Conservation (phyloP, 139 green algal species). For the Coccomyxa sp. region DNA sequence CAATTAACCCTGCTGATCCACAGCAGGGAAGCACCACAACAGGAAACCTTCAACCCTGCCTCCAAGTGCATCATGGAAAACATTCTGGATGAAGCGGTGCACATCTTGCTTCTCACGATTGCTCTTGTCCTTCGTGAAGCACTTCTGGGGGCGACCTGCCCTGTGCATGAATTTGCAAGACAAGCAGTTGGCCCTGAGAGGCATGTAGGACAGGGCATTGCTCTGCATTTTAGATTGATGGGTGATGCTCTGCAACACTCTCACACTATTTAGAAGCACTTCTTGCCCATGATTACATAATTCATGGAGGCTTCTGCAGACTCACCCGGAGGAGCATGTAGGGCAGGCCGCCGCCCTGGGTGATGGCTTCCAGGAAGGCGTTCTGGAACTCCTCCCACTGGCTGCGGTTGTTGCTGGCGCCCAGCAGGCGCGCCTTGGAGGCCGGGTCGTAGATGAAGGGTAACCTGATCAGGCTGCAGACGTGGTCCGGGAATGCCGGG, state of each 20-base stretch:
- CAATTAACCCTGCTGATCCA: background rate
- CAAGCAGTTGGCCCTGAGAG: background rate
- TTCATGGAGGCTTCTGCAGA: background rate
- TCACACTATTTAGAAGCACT: background rate
- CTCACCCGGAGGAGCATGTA: conserved; percentile 28
- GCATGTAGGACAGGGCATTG: background rate
- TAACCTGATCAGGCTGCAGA: conserved; percentile 65
- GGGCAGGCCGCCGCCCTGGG: conserved; percentile 16
- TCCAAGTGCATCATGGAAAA: background rate
- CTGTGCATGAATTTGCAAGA: background rate
- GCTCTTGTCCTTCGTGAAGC: background rate
- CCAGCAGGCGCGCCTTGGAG: conserved; percentile 56
- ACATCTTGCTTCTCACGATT: background rate
- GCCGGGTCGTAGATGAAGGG: conserved; percentile 76
- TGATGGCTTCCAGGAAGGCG: conserved; percentile 16
- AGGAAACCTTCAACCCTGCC: background rate
- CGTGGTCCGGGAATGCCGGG: background rate
- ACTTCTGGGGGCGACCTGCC: background rate
- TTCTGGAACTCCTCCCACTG: conserved; percentile 15
- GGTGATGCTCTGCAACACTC: background rate
- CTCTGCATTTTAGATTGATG: background rate
- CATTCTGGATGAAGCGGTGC: background rate
- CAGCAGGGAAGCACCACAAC: background rate
- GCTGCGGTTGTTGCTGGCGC: conserved; percentile 55
- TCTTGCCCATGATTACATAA: background rate